These are phyloP conservation scores for Moricandia moricandioides DNA, from an alignment of 345 rosid genomes.

Conservation along the genomic window DNA sequence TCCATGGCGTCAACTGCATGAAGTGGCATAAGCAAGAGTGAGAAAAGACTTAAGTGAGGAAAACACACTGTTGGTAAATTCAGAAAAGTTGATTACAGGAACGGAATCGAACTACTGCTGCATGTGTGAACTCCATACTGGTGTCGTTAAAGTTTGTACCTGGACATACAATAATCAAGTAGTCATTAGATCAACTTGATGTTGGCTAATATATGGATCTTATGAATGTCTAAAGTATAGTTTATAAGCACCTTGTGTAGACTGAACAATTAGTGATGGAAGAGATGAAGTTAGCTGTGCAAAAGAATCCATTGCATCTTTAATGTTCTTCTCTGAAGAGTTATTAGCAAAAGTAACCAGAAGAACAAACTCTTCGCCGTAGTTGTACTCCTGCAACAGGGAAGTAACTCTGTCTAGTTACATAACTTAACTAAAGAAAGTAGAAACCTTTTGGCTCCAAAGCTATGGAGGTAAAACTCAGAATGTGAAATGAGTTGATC, in stretches of 20 bases:
- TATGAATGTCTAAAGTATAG: not conserved
- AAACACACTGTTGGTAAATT: not conserved
- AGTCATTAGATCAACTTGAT: not conserved
- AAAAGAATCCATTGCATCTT: slow-evolving; percentile 67
- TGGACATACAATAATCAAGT: slow-evolving; percentile 20
- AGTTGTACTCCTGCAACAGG: slow-evolving; percentile 69
- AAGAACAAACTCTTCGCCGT: slow-evolving; percentile 76
- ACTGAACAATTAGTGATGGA: slow-evolving; percentile 74
- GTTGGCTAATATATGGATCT: not conserved
- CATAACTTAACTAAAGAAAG: slow-evolving; percentile 4
- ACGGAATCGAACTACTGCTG: slow-evolving; percentile 60
- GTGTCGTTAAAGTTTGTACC: slow-evolving; percentile 70
- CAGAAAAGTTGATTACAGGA: slow-evolving; percentile 46
- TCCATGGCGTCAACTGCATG: slow-evolving; percentile 74
- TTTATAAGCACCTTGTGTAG: slow-evolving; percentile 58
- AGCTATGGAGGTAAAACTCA: not conserved
- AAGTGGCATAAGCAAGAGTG: slow-evolving; percentile 23
- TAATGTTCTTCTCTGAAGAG: slow-evolving; percentile 45
- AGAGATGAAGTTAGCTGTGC: slow-evolving; percentile 44
- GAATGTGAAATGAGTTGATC: no score
- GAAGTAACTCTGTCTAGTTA: slow-evolving; percentile 14
- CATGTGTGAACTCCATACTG: slow-evolving; percentile 70
- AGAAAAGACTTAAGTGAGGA: slow-evolving; percentile 16
- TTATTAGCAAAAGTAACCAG: slow-evolving; percentile 56
- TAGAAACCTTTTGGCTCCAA: not conserved